phyloP scores from a whole-genome alignment of 106 monocot genomes.

The Phalaenopsis aphrodite region DNA sequence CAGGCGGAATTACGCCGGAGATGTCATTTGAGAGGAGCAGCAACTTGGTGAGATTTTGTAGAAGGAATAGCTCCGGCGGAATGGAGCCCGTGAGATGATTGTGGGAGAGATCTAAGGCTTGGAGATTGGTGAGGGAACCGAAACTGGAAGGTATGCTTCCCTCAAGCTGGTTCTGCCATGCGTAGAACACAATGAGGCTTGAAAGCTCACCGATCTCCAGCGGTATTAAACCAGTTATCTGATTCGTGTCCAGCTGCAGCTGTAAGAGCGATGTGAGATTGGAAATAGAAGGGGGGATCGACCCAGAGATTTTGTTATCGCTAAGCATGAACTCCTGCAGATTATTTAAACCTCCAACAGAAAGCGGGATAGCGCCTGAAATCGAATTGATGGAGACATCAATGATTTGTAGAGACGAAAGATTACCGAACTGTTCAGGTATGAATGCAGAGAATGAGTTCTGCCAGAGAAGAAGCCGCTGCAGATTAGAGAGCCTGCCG shows the following conservation, averaged over 20 bases:
- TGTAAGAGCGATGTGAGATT: constrained; percentile 50
- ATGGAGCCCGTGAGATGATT: constrained; percentile 78
- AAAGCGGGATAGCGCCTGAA: constrained; percentile 66
- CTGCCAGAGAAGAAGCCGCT: constrained; percentile 84
- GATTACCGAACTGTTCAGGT: constrained; percentile 59
- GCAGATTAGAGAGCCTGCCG: constrained; percentile 45
- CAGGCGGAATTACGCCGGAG: constrained; percentile 68
- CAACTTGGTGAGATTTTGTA: constrained; percentile 76
- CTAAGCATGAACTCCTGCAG: constrained; percentile 84
- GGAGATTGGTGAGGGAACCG: constrained; percentile 41
- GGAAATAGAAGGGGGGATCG: constrained; percentile 52
- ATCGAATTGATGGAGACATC: constrained; percentile 95
- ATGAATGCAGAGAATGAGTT: constrained; percentile 62
- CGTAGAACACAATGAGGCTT: constrained; percentile 50
- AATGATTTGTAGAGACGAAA: constrained; percentile 48
- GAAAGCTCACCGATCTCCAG: constrained; percentile 47
- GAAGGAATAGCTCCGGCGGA: constrained; percentile 64
- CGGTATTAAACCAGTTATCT: constrained; percentile 71
- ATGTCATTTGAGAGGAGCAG: constrained; percentile 76
- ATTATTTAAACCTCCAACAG: constrained; percentile 34
- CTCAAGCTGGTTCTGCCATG: constrained; percentile 89
- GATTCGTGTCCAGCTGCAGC: constrained; percentile 78
- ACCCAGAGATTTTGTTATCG: constrained; percentile 87
- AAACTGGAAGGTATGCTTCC: constrained; percentile 68
- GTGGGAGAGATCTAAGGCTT: constrained; percentile 74